Evolutionary conservation across 768 basidiomycete genomes (phyloP), one percentile per base, ranked within the genome.

Genomic region (Boletus rubropictus): DNA sequence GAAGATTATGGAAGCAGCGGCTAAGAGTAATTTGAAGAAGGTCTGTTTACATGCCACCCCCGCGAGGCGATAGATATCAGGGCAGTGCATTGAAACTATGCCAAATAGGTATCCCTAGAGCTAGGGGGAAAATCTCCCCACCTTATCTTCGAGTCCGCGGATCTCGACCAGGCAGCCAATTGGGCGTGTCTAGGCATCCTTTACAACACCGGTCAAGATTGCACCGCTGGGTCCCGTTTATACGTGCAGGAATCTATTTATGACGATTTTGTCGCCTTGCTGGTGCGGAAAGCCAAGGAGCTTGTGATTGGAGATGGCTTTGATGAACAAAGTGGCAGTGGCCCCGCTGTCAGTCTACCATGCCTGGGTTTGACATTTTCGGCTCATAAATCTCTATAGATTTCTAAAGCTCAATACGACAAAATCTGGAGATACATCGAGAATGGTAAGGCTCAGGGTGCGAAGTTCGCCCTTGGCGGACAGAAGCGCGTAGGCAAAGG

Each of bases 21-120:
- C 94, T 7, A 84, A 85, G 65, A 89, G 86, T 57, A 98, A 98
- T 69, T 68, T 97, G 53, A 98, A 98, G 70, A 95, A 95, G 76
- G 92, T 78, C 42, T 15, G 58, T 51, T 31, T 54, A 56, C 54
- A 56, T 54, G 64, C 61, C 39, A 53, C 46, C 53, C 59, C 56
- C 50, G 53, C 58, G 59, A 59, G 63, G 63, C 43, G 46, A 41
- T 46, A 47, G 12, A 39, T 38, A 48, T 52, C 44, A 37, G 45
- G 42, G 39, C 35, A 43, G 39, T 51, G 41, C 35, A 28, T 44
- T 60, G 18, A 57, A 44, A 31, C 3, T 49, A 36, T 43, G 28
- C 39, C 37, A 47, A 49, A 46, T 56, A 86, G 84, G 77, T 96
- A 34, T 92, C 92, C 18, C 76, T 98, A 41, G 95, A 98, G 65